A percentile compares a stretch with the other conserved stretches of the same genome.
Evolutionary conservation across 768 basidiomycete species (phyloP).

Genomic region (Phanerochaete sordida): DNA sequence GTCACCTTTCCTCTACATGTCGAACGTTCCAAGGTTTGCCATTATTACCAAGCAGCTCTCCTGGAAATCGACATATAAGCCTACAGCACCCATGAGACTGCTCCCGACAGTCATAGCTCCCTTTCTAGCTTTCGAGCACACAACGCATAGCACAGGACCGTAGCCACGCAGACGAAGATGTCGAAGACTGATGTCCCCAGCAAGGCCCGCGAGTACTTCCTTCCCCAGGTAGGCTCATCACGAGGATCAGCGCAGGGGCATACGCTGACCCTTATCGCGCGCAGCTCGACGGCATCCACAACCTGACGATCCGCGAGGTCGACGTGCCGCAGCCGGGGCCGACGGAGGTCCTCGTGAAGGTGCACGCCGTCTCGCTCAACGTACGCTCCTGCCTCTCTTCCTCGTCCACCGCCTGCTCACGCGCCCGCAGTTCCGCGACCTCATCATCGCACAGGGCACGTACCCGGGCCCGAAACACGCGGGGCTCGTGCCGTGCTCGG

Average conservation of each 20-base stretch:
- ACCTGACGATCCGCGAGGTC: constrained; percentile 25
- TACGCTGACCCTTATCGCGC: not conserved
- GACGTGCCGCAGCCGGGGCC: constrained; percentile 33
- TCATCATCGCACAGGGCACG: not conserved
- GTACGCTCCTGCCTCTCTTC: constrained; percentile 5
- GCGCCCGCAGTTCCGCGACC: constrained; percentile 32
- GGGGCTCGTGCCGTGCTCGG: constrained; percentile 31
- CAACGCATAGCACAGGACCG: not conserved
- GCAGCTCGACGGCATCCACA: constrained; percentile 25
- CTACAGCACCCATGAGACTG: not conserved
- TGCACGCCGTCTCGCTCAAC: constrained; percentile 55
- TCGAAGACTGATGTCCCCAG: not conserved
- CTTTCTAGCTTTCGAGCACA: too few relatives aligned
- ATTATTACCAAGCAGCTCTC: not conserved
- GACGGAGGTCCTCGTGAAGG: constrained; percentile 51
- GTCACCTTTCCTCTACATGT: not conserved
- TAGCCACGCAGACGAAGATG: not conserved
- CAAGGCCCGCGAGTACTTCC: constrained; percentile 10
- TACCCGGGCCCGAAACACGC: not conserved
- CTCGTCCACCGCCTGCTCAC: not conserved
- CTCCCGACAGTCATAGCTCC: too few relatives aligned
- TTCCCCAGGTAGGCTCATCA: constrained; percentile 9
- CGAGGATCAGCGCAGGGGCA: not conserved
- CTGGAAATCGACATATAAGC: not conserved
- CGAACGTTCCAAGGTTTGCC: not conserved